Base-by-base conservation (phyloP, 108 stramenopile species). In the Cyclotella cryptica region DNA sequence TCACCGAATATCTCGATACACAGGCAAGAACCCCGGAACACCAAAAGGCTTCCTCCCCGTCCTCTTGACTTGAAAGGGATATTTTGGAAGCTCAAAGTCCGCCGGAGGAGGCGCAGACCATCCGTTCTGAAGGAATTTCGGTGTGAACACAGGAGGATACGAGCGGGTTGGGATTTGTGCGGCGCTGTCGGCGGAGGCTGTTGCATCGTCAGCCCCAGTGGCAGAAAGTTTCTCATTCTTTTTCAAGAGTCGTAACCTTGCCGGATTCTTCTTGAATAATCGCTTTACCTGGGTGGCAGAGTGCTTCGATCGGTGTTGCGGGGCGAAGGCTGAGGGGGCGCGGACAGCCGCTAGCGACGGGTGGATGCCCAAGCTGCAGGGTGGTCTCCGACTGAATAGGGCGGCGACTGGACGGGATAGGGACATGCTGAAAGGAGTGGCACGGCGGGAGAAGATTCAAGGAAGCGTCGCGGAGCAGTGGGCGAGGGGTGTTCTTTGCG, bases 21-120 rank as follows among this genome's bases (percentile, higher is more conserved):
- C 91, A 43, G 94, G 94, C 41, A 96, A 59, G 61, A 96, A 96
- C 45, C 94, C 94, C 35, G 84, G 67, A 17, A 90, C 91, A 83
- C 88, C 81, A 64, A 86, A 83, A 6, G 90, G 90, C 61, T 96
- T 96, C 51, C 85, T 84, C 42, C 74, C 79, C 21, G 94, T 96
- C 45, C 94, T 77, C 28, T 74, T 27, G 18, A 96, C 81, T 15
- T 55, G 64, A 69, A 96, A 96, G 11, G 94, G 94, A 82, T 93
- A 93, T 10, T 75, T 61, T 0, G 90, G 89, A 39, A 87, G 64
- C 60, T 86, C 58, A n/a, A 86, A 61, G 15, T 84, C 87, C 4
- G 77, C 53, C 5, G 72, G 72, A 21, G 90, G 90, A 22, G 90
- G 90, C 7, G 91, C 78, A 10, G 85, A 88, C 94, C 94, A 96